Conservation (phyloP, 352 stramenopile genomes). For the Phytophthora kernoviae region DNA sequence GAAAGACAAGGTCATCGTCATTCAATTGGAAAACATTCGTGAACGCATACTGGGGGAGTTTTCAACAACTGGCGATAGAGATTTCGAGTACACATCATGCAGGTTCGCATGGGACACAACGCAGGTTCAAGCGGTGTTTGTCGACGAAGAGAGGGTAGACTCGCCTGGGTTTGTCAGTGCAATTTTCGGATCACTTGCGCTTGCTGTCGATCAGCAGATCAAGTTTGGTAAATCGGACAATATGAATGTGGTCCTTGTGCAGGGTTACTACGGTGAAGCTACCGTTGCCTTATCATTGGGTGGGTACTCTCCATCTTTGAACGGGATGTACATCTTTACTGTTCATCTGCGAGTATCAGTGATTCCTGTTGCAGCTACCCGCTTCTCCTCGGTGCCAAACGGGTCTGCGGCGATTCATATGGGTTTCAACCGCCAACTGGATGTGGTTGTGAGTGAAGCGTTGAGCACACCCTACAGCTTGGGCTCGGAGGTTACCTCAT, state of each 20-base stretch:
- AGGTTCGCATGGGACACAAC: slow-evolving; percentile 9
- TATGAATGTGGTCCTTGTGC: slow-evolving; percentile 10
- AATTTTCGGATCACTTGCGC: slow-evolving; percentile 8
- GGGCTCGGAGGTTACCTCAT: slow-evolving; percentile 5
- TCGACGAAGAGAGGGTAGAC: slow-evolving; percentile 6
- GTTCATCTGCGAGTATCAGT: slow-evolving; percentile 18
- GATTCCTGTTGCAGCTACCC: slow-evolving; percentile 9
- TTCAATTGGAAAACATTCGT: slow-evolving; percentile 10
- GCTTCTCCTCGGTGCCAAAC: slow-evolving; percentile 19
- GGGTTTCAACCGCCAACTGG: slow-evolving; percentile 25
- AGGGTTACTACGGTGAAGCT: slow-evolving; percentile 17
- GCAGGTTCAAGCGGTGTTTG: slow-evolving; percentile 16
- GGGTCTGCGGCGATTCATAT: slow-evolving; percentile 13
- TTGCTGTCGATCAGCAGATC: slow-evolving; percentile 11
- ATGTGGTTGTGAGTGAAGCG: slow-evolving; percentile 10
- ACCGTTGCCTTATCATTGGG: slow-evolving; percentile 10
- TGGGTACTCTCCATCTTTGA: not conserved
- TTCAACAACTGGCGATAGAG: not conserved
- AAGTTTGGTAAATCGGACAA: slow-evolving; percentile 7
- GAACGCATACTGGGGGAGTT: slow-evolving; percentile 7
- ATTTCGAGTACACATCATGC: slow-evolving; percentile 12
- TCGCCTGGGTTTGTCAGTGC: not conserved
- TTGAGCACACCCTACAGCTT: not conserved
- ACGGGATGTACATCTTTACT: slow-evolving; percentile 9
- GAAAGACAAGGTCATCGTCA: slow-evolving; percentile 8